These are phyloP conservation scores for Pseudophaeomoniella oleicola DNA, from an alignment of 2,329 filamentous ascomycete genomes.

Conservation along the genomic window DNA sequence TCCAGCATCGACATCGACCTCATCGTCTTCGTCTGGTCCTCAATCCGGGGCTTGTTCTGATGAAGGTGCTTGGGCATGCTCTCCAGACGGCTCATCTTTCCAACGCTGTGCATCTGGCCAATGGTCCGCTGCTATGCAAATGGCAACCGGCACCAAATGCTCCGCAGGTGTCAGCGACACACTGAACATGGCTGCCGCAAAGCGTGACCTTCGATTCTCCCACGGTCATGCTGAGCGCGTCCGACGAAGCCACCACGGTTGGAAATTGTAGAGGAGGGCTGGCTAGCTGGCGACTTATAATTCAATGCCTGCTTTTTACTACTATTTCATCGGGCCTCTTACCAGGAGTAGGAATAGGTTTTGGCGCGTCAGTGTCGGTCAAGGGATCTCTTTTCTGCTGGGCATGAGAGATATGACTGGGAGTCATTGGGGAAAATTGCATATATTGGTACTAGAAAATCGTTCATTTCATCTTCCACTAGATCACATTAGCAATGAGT, in stretches of 20 bases:
- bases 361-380: too few species aligned
- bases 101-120: constrained; percentile 47
- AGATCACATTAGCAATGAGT: too few species aligned
- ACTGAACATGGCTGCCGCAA: constrained; percentile 12
- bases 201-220: not conserved
- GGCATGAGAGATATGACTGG: too few species aligned
- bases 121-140: constrained; percentile 24
- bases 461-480: too few species aligned
- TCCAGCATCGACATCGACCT: constrained; percentile 12
- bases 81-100: constrained; percentile 36
- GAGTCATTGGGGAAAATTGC: too few species aligned
- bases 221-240: constrained; percentile 3
- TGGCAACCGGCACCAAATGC: constrained; percentile 43
- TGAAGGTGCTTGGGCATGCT: constrained; percentile 47
- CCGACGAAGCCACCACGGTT: not conserved
- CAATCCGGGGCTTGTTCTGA: constrained; percentile 28
- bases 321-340: too few species aligned
- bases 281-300: too few species aligned
- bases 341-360: too few species aligned
- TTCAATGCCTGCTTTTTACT: too few species aligned
- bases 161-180: constrained; percentile 18
- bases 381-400: too few species aligned
- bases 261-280: too few species aligned
- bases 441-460: too few species aligned
- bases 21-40: constrained; percentile 15